Evolutionary conservation across 2,329 filamentous ascomycete genomes (phyloP), one percentile per base, ranked within the genome.

Genomic region (Neonectria faginata): DNA sequence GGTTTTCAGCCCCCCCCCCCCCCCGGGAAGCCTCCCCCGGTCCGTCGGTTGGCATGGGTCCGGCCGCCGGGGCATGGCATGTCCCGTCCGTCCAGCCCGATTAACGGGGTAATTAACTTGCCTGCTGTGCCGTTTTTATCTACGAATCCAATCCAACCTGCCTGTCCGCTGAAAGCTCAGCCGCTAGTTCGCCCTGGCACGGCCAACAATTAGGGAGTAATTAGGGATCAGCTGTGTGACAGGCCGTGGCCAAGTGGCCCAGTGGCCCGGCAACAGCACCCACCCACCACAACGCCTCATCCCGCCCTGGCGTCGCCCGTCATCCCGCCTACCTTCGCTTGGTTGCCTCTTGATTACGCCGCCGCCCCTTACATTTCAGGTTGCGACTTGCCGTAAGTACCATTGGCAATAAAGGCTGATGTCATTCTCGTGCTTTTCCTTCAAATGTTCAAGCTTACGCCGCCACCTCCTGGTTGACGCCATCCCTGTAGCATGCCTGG

Each of bases 1-100:
- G 51, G 44, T 59, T 52, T 60, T 60, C 61, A 60, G 61, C 57
- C 61, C 61, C 56, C 52, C 61, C 29, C 36, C 61, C 61, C 56
- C 52, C 61, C 29, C 36, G 42, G 42, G 18, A 44, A 25, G 22
- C 22, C 22, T 12, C 3, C 25, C 33, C 57, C 27, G 22, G 53
- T 20, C 25, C 16, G 8, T 29, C 51, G 20, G 42, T 36, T 18
- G n/a, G 48, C 57, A 53, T 47, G 57, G 57, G 48, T 60, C n/a
- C 27, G 29, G n/a, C 22, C 22, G 22, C n/a, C n/a, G n/a, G 25
- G 25, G 25, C 25, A 25, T 25, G 36, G 27, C 48, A 33, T n/a
- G 29, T 51, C 48, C 48, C 48, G 29, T 51, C 48, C 27, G 29
- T 22, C 48, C n/a, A 51, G 18, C 48, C 48, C 48, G 29, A 33